Conservation (phyloP, 305 asterid genomes). For the Striga hermonthica region DNA sequence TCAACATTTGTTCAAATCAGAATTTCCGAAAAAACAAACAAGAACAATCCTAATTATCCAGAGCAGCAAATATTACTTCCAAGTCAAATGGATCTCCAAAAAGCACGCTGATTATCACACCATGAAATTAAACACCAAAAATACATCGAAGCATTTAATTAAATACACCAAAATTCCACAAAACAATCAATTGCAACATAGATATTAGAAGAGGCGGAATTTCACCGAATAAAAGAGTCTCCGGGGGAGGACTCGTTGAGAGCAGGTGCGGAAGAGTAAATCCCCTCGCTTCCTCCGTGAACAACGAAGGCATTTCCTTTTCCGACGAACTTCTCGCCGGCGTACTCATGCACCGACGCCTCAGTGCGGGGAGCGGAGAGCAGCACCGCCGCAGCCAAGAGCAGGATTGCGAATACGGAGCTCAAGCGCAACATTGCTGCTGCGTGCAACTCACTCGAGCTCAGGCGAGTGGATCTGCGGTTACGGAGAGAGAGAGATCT, state of each 20-base stretch:
- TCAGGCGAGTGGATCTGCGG: constrained; percentile 39
- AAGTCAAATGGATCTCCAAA: constrained; percentile 37
- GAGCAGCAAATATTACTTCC: constrained; percentile 24
- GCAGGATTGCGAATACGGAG: constrained; percentile 33
- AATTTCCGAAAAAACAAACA: background rate
- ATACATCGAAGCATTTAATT: background rate
- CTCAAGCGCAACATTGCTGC: constrained; percentile 52
- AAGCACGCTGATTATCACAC: constrained; percentile 15
- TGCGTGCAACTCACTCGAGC: constrained; percentile 39
- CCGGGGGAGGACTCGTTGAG: constrained; percentile 56
- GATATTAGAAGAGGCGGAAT: background rate
- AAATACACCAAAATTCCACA: constrained; percentile 9
- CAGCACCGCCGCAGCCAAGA: constrained; percentile 32
- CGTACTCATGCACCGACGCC: constrained; percentile 79
- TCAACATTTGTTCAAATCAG: too few relatives aligned
- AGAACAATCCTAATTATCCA: constrained; percentile 18
- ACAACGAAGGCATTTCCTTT: constrained; percentile 85
- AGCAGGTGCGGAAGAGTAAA: constrained; percentile 63
- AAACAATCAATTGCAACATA: constrained; percentile 1
- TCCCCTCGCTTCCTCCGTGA: constrained; percentile 96
- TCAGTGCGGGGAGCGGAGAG: constrained; percentile 34
- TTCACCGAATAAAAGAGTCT: constrained; percentile 75
- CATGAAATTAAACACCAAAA: constrained; percentile 18
- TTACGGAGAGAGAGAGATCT: constrained; percentile 30
- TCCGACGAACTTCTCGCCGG: constrained; percentile 46